phyloP scores from a whole-genome alignment of 2,329 filamentous ascomycete genomes.

The Alternaria viburni region DNA sequence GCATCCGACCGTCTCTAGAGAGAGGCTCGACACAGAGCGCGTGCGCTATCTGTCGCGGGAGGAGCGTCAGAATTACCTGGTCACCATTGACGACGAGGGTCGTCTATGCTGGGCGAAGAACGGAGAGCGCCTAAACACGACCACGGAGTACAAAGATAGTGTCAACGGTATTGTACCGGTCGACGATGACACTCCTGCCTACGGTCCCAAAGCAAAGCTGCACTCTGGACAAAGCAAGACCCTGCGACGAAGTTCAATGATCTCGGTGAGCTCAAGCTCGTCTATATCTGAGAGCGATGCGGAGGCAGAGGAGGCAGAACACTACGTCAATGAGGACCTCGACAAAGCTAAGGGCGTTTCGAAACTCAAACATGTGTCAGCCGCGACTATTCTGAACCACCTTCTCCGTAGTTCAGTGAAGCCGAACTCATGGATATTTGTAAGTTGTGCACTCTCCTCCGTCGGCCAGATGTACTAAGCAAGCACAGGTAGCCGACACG shows the following conservation, averaged over 20 bases:
- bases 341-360: conserved; percentile 66
- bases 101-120: conserved; percentile 89
- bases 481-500: conserved; percentile 70
- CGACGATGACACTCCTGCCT: conserved; percentile 52
- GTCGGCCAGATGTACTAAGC: neutral
- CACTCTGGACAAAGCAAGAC: conserved; percentile 31
- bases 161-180: conserved; percentile 65
- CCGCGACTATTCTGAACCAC: conserved; percentile 77
- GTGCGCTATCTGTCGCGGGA: conserved; percentile 85
- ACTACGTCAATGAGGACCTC: conserved; percentile 69
- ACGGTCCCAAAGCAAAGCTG: conserved; percentile 37
- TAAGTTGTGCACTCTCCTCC: conserved; percentile 32
- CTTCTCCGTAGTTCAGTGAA: conserved; percentile 78
- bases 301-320: conserved; percentile 64
- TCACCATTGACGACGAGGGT: conserved; percentile 75
- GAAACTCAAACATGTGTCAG: conserved; percentile 71
- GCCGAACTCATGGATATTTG: conserved; percentile 94
- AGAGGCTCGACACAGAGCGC: conserved; percentile 75
- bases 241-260: conserved; percentile 28
- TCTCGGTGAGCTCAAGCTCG: conserved; percentile 40
- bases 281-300: conserved; percentile 62
- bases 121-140: conserved; percentile 76
- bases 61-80: conserved; percentile 81
- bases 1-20: conserved; percentile 73
- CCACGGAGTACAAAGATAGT: conserved; percentile 77